Conservation (phyloP, 1,139 yeast species). For the Debaryomyces sp. region DNA sequence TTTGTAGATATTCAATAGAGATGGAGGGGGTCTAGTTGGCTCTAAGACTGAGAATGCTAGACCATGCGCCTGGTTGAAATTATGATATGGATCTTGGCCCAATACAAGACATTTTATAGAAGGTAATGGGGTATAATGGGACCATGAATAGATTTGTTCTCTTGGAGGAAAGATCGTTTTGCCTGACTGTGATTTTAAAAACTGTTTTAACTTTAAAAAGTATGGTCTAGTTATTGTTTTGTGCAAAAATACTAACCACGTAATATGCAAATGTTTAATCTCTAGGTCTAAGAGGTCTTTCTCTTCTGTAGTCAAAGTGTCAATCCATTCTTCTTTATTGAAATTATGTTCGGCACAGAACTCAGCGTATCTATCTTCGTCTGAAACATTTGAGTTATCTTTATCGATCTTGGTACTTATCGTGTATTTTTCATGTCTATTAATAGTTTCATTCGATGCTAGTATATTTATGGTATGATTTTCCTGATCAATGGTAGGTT, state of each 20-base stretch:
- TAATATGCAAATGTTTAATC: slow-evolving; percentile 64
- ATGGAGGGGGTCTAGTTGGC: slow-evolving; percentile 89
- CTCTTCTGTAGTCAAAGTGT: slow-evolving; percentile 54
- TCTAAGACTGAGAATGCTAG: slow-evolving; percentile 88
- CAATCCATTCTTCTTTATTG: slow-evolving; percentile 58
- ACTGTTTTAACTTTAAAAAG: slow-evolving; percentile 71
- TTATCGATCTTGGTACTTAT: background rate
- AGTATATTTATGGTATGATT: background rate
- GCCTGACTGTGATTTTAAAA: slow-evolving; percentile 41
- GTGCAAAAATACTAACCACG: slow-evolving; percentile 77
- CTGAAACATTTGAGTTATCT: background rate
- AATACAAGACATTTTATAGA: slow-evolving; percentile 75
- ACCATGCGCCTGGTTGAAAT: slow-evolving; percentile 93
- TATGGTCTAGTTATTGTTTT: slow-evolving; percentile 83
- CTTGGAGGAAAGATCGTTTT: slow-evolving; percentile 76
- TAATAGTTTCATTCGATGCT: background rate
- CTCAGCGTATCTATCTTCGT: slow-evolving; percentile 13
- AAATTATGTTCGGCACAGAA: slow-evolving; percentile 31
- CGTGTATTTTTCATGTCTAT: background rate
- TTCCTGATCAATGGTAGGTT: slow-evolving; percentile 1
- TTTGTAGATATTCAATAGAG: slow-evolving; percentile 84
- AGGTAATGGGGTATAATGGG: slow-evolving; percentile 78
- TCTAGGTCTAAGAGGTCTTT: slow-evolving; percentile 64
- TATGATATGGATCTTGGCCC: slow-evolving; percentile 98
- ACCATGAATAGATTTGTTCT: slow-evolving; percentile 88